Conservation (phyloP, 441 rosid species). For the Euphorbia celastroides region DNA sequence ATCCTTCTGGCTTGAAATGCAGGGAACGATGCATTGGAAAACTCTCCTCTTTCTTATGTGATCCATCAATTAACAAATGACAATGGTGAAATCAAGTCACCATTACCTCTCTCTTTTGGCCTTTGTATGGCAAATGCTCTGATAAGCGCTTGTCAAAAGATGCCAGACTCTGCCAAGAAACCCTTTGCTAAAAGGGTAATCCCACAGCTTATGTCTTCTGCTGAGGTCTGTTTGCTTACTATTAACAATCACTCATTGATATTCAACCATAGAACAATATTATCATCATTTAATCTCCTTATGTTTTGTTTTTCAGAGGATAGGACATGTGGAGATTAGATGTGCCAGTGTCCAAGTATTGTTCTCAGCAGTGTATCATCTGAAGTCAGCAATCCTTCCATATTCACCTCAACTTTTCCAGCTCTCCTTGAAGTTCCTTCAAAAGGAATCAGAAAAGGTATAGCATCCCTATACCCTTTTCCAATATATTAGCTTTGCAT, state of each 20-base stretch:
- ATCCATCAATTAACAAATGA: constrained; percentile 42
- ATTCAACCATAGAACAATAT: not conserved
- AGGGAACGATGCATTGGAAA: constrained; percentile 33
- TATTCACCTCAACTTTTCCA: constrained; percentile 64
- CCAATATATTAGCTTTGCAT: not conserved
- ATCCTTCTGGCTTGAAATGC: constrained; percentile 26
- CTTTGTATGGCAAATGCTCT: constrained; percentile 93
- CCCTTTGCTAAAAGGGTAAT: constrained; percentile 48
- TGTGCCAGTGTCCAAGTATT: constrained; percentile 83
- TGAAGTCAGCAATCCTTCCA: constrained; percentile 68
- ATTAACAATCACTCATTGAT: not conserved
- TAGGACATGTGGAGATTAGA: constrained; percentile 44
- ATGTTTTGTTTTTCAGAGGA: constrained; percentile 33
- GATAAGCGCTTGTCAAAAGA: constrained; percentile 81
- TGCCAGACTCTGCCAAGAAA: constrained; percentile 52
- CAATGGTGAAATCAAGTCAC: constrained; percentile 23
- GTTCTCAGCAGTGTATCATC: constrained; percentile 81
- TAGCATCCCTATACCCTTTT: constrained; percentile 5
- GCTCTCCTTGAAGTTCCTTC: constrained; percentile 58
- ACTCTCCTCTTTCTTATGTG: constrained; percentile 44
- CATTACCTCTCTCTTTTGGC: constrained; percentile 44
- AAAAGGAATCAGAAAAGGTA: constrained; percentile 71
- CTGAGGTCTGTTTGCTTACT: constrained; percentile 46
- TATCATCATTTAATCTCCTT: not conserved
- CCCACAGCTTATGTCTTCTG: constrained; percentile 46